These are phyloP conservation scores for Ophiostoma sp. DNA, from an alignment of 2,329 filamentous ascomycete genomes.

Conservation along the genomic window DNA sequence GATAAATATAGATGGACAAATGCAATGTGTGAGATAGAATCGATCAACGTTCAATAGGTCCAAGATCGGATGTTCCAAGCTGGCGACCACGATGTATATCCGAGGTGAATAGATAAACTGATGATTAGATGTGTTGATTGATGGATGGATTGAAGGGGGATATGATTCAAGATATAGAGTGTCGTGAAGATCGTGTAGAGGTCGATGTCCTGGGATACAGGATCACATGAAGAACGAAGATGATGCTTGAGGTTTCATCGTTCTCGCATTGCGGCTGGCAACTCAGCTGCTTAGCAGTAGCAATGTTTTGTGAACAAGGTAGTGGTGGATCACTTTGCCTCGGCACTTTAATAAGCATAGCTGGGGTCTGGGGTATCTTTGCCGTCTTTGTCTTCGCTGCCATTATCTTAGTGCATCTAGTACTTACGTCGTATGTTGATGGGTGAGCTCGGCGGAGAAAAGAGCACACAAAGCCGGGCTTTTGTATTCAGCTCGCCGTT, in stretches of 20 bases:
- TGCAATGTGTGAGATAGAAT: neutral
- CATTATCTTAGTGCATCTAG: neutral
- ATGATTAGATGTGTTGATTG: no score
- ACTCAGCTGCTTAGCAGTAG: neutral
- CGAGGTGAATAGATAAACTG: no score
- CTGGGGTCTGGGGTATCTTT: neutral
- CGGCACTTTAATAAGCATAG: neutral
- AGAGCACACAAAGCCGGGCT: neutral
- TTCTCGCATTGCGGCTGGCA: neutral
- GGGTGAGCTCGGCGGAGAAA: neutral
- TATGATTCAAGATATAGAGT: neutral
- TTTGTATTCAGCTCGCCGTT: no score
- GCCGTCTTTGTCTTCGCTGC: neutral
- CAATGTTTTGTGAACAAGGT: neutral
- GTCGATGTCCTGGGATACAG: neutral
- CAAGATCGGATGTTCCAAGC: neutral
- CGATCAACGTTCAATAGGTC: neutral
- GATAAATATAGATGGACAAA: neutral
- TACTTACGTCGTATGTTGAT: neutral
- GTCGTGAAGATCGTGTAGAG: neutral
- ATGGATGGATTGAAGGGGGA: no score
- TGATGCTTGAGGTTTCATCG: neutral
- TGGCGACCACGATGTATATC: neutral
- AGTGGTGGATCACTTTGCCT: neutral
- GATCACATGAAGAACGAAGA: neutral